phyloP scores from a whole-genome alignment of 2,329 filamentous ascomycete genomes.

The Colletotrichum melonis region DNA sequence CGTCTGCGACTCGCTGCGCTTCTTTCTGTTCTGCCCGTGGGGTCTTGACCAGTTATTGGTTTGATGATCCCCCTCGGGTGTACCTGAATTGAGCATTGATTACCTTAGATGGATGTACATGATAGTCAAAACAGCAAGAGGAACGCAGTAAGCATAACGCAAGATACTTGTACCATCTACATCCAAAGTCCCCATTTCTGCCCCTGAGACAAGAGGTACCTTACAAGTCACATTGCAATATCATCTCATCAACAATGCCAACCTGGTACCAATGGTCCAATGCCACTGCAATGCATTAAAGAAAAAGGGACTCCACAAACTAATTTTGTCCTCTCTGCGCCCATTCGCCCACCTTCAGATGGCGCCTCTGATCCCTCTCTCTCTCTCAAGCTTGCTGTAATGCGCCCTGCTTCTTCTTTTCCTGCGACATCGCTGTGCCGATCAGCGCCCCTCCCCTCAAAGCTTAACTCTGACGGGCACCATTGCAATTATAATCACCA shows the following conservation, averaged over 20 bases:
- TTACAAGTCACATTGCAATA: neutral
- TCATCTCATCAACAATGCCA: constrained; percentile 18
- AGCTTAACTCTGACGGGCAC: constrained; percentile 28
- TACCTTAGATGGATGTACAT: neutral
- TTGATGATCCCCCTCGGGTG: neutral
- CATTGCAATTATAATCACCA: neutral
- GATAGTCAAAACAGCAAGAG: neutral
- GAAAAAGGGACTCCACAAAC: constrained; percentile 7
- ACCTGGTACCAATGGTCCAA: neutral
- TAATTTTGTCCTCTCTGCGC: constrained; percentile 13
- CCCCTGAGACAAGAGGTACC: neutral
- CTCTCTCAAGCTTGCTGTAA: neutral
- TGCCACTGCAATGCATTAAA: constrained; percentile 17
- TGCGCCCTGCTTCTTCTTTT: constrained; percentile 1
- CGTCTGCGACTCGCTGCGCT: neutral
- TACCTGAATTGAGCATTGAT: neutral
- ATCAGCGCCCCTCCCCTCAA: constrained; percentile 29
- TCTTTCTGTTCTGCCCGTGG: neutral
- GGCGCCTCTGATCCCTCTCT: constrained; percentile 2
- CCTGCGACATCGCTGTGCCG: constrained; percentile 35
- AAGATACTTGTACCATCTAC: neutral
- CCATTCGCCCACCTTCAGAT: constrained; percentile 25
- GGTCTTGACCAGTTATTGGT: neutral
- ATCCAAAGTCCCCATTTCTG: neutral
- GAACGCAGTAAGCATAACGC: neutral